Evolutionary conservation across 805 yeast species (phyloP).

Genomic region (Schizosaccharomyces osmophilus): DNA sequence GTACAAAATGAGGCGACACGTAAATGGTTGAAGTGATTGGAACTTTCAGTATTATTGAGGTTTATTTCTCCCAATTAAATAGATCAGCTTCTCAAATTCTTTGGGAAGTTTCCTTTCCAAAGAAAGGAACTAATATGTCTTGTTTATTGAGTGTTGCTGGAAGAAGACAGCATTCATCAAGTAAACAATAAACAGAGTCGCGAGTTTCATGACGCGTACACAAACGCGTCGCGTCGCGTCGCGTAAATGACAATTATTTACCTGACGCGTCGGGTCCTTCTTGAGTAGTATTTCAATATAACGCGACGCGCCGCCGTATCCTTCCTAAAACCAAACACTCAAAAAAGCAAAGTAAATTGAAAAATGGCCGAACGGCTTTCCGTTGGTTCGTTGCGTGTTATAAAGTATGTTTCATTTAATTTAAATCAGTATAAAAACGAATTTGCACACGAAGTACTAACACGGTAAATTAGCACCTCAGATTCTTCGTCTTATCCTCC

Average conservation of each 20-base stretch:
- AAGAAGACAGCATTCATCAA: too few species aligned
- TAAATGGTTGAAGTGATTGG: too few species aligned
- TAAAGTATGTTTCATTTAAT: neutral
- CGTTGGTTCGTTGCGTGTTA: neutral
- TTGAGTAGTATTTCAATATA: neutral
- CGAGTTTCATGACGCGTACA: neutral
- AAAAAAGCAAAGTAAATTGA: neutral
- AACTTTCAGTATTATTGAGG: too few species aligned
- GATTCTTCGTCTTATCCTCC: slow-evolving; percentile 1
- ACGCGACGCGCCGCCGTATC: neutral
- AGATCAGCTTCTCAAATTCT: too few species aligned
- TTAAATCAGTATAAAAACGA: neutral
- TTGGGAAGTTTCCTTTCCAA: too few species aligned
- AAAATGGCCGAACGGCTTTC: neutral
- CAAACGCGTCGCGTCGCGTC: neutral
- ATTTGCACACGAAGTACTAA: neutral
- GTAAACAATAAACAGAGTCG: too few species aligned
- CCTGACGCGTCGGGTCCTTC: neutral
- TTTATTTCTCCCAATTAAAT: too few species aligned
- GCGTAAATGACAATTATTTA: neutral
- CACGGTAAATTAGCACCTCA: neutral
- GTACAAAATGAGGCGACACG: too few species aligned
- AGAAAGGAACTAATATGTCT: too few species aligned
- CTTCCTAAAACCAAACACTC: neutral
- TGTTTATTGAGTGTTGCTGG: too few species aligned